Evolutionary conservation across 139 green algal genomes (phyloP).

Genomic region (Parachlorella kessleri): DNA sequence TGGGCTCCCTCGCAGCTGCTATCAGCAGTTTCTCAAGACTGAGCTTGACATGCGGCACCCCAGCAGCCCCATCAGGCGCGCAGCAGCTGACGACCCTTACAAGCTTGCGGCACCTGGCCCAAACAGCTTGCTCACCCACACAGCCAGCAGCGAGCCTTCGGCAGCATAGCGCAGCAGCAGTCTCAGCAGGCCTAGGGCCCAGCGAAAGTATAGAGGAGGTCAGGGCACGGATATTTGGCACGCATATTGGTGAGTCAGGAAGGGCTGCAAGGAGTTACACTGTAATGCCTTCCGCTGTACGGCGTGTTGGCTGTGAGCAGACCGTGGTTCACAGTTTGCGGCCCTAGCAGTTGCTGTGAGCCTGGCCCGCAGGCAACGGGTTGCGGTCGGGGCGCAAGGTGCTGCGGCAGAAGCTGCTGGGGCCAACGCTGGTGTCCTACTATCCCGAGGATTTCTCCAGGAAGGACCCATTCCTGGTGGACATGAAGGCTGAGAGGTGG

Average conservation of each 20-base stretch:
- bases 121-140: no score
- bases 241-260: conserved; percentile 40
- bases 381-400: conserved; percentile 69
- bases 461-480: conserved; percentile 56
- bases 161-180: background rate
- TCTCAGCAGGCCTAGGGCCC: background rate
- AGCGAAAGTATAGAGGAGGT: conserved; percentile 53
- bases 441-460: conserved; percentile 51
- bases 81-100: conserved; percentile 5
- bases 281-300: background rate
- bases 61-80: no score
- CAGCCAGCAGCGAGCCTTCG: no score
- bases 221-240: conserved; percentile 67
- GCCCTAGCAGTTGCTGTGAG: background rate
- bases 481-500: conserved; percentile 51
- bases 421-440: conserved; percentile 48
- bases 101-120: background rate
- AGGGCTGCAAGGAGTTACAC: background rate
- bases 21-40: background rate
- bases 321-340: no score
- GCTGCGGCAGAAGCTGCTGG: conserved; percentile 52
- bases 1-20: background rate
- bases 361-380: conserved; percentile 45
- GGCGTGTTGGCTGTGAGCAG: background rate
- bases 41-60: background rate